Evolutionary conservation across 805 yeast genomes (phyloP), one percentile per base, ranked within the genome.

Genomic region (Metschnikowia aberdeeniae): DNA sequence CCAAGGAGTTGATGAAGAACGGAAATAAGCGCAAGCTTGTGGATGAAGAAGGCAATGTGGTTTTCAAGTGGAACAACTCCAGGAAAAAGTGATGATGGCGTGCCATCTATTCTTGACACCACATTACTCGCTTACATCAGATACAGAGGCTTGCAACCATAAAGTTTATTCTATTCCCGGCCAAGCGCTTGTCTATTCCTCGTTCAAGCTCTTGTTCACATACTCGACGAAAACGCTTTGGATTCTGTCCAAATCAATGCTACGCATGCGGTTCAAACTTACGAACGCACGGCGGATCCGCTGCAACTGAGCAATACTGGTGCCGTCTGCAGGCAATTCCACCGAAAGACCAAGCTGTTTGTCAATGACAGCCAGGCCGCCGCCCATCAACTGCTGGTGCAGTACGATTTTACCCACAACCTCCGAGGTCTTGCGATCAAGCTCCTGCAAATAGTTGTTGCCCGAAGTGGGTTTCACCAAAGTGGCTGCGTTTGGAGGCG

Each of bases 1-100:
- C 89, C 57, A 80, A 86, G 50, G 95, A 90, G 59, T 75, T 89
- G 44, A 89, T 92, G 96, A 88, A 88, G 63, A 85, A 82, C 53
- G 98, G 98, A 0, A 80, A 81, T 49, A 87, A 86, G 68, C 86
- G 84, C 76, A 89, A 89, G 70, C 63, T 84, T 5, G 72, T 76
- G 3, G 84, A 76, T 45, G 68, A 75, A 12, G 75, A 79, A 29
- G 98, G 98, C 4, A 76, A 77, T 45, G 77, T 78, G 0, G 72
- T 76, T 2, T 93, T 78, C 69, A 88, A 88, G 68, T 92, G 97
- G 96, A 87, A 84, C 62, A 84, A 78, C 55, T 81, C 80, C 59
- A 77, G 95, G 61, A 86, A 85, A 66, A 62, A 73, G 50, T 77
- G 8, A 39, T 13, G 11, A 14, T 14, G 10, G 19, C 14, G 12